Evolutionary conservation across 2,329 filamentous ascomycete genomes (phyloP).

Genomic region (Aspergillus fijiensis): DNA sequence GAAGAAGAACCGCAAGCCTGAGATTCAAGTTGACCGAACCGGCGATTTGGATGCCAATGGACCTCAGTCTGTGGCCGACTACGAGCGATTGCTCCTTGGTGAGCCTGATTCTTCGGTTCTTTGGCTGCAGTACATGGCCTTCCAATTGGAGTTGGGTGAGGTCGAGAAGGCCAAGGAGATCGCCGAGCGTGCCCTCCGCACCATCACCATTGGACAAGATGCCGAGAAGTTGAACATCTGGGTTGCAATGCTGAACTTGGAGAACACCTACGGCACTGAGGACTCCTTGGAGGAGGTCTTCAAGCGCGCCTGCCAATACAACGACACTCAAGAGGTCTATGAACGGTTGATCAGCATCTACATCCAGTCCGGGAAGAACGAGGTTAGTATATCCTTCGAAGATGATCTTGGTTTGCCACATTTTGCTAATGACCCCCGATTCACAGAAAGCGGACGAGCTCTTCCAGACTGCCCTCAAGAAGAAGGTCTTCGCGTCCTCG

Average conservation of each 20-base stretch:
- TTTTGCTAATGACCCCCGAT: slow-evolving; percentile 26
- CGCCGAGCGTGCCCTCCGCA: slow-evolving; percentile 84
- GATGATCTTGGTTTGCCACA: neutral
- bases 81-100: slow-evolving; percentile 86
- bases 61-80: slow-evolving; percentile 86
- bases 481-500: slow-evolving; percentile 79
- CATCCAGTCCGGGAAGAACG: slow-evolving; percentile 82
- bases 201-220: slow-evolving; percentile 87
- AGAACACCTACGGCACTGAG: slow-evolving; percentile 84
- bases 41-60: slow-evolving; percentile 88
- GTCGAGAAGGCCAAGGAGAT: slow-evolving; percentile 83
- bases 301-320: slow-evolving; percentile 89
- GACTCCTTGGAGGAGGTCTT: slow-evolving; percentile 82
- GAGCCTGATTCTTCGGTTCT: slow-evolving; percentile 90
- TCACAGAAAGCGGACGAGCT: slow-evolving; percentile 79
- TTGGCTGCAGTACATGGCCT: slow-evolving; percentile 99
- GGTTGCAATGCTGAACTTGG: slow-evolving; percentile 91
- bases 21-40: slow-evolving; percentile 82
- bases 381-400: slow-evolving; percentile 56
- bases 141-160: slow-evolving; percentile 90
- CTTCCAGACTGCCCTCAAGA: slow-evolving; percentile 84
- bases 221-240: slow-evolving; percentile 93
- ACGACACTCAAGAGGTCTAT: slow-evolving; percentile 85
- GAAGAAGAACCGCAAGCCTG: slow-evolving; percentile 72
- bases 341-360: slow-evolving; percentile 91